Evolutionary conservation across 208 protist genomes (phyloP).

Genomic region (Angomonas deanei): DNA sequence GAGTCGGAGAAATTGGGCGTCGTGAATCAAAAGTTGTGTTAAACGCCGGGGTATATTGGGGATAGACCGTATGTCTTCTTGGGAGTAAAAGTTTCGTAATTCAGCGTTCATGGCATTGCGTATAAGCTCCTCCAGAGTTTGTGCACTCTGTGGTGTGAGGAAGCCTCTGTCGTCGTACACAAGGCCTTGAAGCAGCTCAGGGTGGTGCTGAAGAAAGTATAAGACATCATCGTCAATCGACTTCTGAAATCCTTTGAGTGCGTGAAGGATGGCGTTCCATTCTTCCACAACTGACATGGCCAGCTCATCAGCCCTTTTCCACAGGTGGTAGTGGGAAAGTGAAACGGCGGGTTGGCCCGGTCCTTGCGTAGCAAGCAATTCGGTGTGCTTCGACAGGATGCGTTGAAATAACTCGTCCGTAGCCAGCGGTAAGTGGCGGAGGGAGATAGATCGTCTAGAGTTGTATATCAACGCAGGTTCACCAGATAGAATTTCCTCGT

Average conservation of each 20-base stretch:
- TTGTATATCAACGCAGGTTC: slow-evolving; percentile 2
- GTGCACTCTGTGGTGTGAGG: background rate
- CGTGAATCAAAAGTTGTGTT: background rate
- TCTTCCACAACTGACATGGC: slow-evolving; percentile 13
- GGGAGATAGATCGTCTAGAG: background rate
- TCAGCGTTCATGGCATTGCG: background rate
- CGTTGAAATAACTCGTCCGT: background rate
- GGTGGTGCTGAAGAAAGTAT: slow-evolving; percentile 11
- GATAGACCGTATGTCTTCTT: slow-evolving; percentile 2
- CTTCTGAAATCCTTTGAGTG: background rate
- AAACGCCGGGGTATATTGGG: slow-evolving; percentile 2
- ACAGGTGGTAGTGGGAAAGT: slow-evolving; percentile 19
- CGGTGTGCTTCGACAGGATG: background rate
- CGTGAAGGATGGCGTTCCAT: slow-evolving; percentile 15
- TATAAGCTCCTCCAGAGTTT: background rate
- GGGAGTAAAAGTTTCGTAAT: background rate
- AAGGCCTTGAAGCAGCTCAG: background rate
- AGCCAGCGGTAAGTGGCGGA: background rate
- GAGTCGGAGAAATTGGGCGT: slow-evolving; percentile 6
- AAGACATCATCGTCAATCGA: slow-evolving; percentile 20
- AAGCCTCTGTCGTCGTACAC: background rate
- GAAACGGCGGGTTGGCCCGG: slow-evolving; percentile 3
- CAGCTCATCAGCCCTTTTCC: slow-evolving; percentile 27
- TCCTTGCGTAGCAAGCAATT: background rate
- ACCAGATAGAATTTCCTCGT: background rate